phyloP scores from a whole-genome alignment of 768 basidiomycete genomes.

The Trametes coccinea region DNA sequence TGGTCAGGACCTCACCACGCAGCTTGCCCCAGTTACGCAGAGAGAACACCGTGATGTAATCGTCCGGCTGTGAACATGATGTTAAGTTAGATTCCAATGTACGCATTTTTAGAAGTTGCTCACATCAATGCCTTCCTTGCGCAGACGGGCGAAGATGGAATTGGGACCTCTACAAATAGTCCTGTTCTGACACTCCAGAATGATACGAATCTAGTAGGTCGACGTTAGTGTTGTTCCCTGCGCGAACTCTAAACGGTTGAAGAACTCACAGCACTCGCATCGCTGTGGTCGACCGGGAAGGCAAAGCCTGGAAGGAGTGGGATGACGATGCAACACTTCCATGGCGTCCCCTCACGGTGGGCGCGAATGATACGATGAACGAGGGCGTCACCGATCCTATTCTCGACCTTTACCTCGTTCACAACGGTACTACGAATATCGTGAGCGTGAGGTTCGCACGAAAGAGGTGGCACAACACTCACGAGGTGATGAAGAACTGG shows the following conservation, averaged over 20 bases:
- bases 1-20: slow-evolving; percentile 78
- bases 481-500: slow-evolving; percentile 91
- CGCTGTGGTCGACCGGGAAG: slow-evolving; percentile 88
- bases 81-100: neutral
- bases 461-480: slow-evolving; percentile 30
- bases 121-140: slow-evolving; percentile 88
- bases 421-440: slow-evolving; percentile 63
- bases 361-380: slow-evolving; percentile 90
- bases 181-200: slow-evolving; percentile 92
- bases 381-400: slow-evolving; percentile 92
- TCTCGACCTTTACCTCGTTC: slow-evolving; percentile 85
- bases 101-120: slow-evolving; percentile 25
- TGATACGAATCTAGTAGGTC: slow-evolving; percentile 80
- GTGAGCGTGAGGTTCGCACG: neutral
- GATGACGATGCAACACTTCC: slow-evolving; percentile 92
- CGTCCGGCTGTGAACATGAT: slow-evolving; percentile 68
- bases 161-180: slow-evolving; percentile 86
- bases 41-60: slow-evolving; percentile 90
- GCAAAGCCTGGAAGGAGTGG: slow-evolving; percentile 93
- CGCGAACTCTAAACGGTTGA: too few relatives aligned
- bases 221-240: too few relatives aligned
- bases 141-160: slow-evolving; percentile 85
- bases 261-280: slow-evolving; percentile 81
- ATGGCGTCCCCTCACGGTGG: slow-evolving; percentile 73
- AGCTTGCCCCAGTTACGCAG: slow-evolving; percentile 94